Percentiles rank a stretch among this genome's conserved stretches.
Conservation (phyloP, 768 basidiomycete genomes). For the Peribolospora kevripleyi region DNA sequence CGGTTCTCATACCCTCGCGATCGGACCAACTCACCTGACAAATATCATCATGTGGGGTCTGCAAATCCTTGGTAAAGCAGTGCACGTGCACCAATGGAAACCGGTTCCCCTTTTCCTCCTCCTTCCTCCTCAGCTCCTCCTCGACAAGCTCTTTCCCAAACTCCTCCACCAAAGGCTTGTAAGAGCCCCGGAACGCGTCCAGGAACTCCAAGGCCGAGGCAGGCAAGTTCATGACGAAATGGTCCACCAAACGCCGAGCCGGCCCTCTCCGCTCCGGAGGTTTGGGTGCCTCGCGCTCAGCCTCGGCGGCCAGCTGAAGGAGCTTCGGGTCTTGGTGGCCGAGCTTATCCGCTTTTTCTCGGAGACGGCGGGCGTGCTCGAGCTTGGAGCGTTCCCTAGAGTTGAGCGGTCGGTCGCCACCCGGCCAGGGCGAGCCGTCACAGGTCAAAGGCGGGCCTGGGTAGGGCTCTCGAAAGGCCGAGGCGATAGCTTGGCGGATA, state of each 20-base stretch:
- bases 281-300: neutral
- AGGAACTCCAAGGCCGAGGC: constrained; percentile 75
- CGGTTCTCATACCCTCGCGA: neutral
- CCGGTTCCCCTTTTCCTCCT: constrained; percentile 26
- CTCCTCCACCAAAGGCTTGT: constrained; percentile 23
- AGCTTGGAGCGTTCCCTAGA: constrained; percentile 4
- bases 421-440: too few species aligned
- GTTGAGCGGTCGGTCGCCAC: constrained; percentile 2
- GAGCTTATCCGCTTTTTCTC: neutral
- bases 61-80: constrained; percentile 76
- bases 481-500: constrained; percentile 34
- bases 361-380: constrained; percentile 1
- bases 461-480: constrained; percentile 41
- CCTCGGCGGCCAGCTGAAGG: neutral
- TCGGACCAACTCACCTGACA: constrained; percentile 33
- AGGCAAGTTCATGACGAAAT: constrained; percentile 97
- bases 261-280: constrained; percentile 7
- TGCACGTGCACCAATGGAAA: constrained; percentile 91
- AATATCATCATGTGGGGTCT: constrained; percentile 52
- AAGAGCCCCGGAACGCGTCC: constrained; percentile 58
- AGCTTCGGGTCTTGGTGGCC: neutral
- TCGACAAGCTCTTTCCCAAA: constrained; percentile 2
- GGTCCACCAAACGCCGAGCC: constrained; percentile 37
- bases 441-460: constrained; percentile 17
- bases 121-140: constrained; percentile 20